These are phyloP conservation scores for Aspergillus eucalypticola DNA, from an alignment of 2,329 filamentous ascomycete genomes.

Conservation along the genomic window DNA sequence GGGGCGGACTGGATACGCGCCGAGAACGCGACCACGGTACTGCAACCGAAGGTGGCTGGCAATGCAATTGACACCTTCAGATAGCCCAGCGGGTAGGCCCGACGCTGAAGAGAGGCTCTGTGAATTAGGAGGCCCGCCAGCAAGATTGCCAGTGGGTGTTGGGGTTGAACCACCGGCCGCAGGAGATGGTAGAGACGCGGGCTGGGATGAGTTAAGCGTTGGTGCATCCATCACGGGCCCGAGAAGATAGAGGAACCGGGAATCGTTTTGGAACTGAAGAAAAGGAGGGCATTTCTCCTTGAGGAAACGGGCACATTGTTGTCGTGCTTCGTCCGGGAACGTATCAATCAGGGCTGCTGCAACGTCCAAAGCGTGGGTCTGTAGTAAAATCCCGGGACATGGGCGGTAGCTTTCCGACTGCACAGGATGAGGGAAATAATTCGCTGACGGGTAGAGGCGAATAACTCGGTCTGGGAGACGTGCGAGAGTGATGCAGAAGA, in stretches of 20 bases:
- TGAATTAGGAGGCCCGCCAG: conserved; percentile 18
- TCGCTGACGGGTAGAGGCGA: conserved; percentile 31
- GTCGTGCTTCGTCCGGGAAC: conserved; percentile 46
- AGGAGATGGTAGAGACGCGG: conserved; percentile 34
- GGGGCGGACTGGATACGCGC: conserved; percentile 38
- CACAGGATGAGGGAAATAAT: conserved; percentile 32
- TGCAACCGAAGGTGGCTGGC: conserved; percentile 40
- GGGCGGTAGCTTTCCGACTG: conserved; percentile 26
- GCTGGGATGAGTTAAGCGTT: conserved; percentile 22
- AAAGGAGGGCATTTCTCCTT: conserved; percentile 45
- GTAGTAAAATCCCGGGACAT: conserved; percentile 36
- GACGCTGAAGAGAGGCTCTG: conserved; percentile 15
- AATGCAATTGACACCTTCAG: conserved; percentile 31
- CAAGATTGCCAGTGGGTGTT: conserved; percentile 28
- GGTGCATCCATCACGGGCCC: conserved; percentile 37
- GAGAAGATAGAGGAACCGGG: conserved; percentile 44
- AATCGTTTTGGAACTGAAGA: conserved; percentile 40
- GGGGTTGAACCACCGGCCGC: conserved; percentile 34
- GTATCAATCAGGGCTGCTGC: conserved; percentile 47
- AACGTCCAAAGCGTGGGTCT: conserved; percentile 47
- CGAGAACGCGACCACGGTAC: conserved; percentile 36
- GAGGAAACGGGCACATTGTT: conserved; percentile 45
- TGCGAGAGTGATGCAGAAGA: conserved; percentile 44
- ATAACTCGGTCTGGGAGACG: conserved; percentile 35
- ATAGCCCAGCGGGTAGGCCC: conserved; percentile 14